These are phyloP conservation scores for Pichia sp. DNA, from an alignment of 1,139 yeast species.

Conservation along the genomic window DNA sequence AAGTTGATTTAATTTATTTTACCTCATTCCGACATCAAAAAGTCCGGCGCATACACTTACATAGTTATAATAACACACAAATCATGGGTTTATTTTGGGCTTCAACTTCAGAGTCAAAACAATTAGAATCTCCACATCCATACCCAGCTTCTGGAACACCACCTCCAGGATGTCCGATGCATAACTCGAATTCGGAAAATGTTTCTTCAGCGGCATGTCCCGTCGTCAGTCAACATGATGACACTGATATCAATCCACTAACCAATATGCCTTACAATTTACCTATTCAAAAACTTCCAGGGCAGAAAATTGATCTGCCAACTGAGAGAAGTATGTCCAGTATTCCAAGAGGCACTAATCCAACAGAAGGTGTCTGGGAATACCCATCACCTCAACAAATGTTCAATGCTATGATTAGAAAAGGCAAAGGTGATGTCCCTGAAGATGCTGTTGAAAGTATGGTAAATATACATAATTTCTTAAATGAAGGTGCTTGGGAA, in stretches of 20 bases:
- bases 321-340: constrained; percentile 77
- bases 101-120: constrained; percentile 8
- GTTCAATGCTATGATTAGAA: constrained; percentile 94
- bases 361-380: constrained; percentile 79
- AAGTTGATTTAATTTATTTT: no score
- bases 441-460: constrained; percentile 94
- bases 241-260: constrained; percentile 54
- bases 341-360: constrained; percentile 76
- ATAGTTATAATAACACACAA: neutral
- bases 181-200: constrained; percentile 3
- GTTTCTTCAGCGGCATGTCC: constrained; percentile 29
- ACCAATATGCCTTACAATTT: constrained; percentile 83
- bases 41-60: no score
- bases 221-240: constrained; percentile 20
- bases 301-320: constrained; percentile 71
- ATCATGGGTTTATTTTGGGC: constrained; percentile 50
- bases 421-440: constrained; percentile 82
- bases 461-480: constrained; percentile 95
- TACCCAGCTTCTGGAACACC: constrained; percentile 3
- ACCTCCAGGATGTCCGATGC: constrained; percentile 18
- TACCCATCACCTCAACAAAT: constrained; percentile 98
- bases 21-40: no score
- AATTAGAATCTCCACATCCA: neutral
- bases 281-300: constrained; percentile 64
- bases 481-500: constrained; percentile 97